These are phyloP conservation scores for Solanum dulcamara DNA, from an alignment of 257 asterid genomes.

Conservation along the genomic window DNA sequence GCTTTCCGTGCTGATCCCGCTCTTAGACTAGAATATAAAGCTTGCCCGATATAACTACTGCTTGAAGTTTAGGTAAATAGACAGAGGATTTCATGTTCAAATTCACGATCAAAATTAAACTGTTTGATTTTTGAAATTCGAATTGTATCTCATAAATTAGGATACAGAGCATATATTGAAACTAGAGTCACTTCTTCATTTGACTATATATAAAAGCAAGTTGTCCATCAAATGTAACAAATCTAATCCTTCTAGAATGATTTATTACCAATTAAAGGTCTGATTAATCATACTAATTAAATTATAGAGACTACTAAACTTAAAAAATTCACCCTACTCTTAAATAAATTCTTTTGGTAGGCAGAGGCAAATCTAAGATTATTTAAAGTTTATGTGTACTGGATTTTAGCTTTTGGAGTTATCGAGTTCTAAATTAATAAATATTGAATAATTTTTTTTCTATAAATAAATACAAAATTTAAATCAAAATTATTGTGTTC, in stretches of 20 bases:
- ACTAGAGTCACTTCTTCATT: not conserved
- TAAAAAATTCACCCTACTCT: not conserved
- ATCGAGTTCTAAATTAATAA: not conserved
- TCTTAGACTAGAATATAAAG: too few species aligned
- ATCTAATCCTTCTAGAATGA: not conserved
- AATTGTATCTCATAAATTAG: fast-evolving
- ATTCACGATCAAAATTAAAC: too few species aligned
- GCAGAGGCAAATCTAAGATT: not conserved
- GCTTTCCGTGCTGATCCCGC: too few species aligned
- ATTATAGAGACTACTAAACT: not conserved
- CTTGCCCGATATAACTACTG: too few species aligned
- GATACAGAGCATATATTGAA: not conserved
- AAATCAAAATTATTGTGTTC: not conserved
- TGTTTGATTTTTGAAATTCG: too few species aligned
- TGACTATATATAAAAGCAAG: not conserved
- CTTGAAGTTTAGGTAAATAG: too few species aligned
- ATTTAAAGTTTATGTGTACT: not conserved
- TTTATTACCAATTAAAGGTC: not conserved
- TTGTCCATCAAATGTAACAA: not conserved
- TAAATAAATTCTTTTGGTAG: not conserved
- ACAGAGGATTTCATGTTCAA: too few species aligned
- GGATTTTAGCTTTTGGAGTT: not conserved
- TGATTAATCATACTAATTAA: not conserved
- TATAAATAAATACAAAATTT: not conserved
- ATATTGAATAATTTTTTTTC: not conserved